A percentile compares a stretch with the other conserved stretches of the same genome.
Evolutionary conservation across 192 early-diverging fungal genomes (phyloP).

Genomic region (Entomortierella lignicola): DNA sequence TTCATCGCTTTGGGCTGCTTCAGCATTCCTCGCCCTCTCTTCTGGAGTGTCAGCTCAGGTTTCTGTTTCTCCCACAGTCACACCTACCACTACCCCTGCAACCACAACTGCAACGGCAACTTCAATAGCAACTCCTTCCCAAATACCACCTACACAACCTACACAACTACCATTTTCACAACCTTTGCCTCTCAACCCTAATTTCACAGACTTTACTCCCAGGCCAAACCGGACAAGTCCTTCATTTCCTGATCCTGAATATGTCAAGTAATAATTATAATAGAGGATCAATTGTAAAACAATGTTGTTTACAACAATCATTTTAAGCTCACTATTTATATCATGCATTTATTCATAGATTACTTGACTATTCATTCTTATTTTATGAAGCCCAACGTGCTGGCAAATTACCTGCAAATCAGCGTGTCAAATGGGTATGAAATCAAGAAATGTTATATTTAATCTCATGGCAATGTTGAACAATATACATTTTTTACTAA

Average conservation of each 20-base stretch:
- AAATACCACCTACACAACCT: not conserved
- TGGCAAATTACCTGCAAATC: constrained; percentile 61
- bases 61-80: not conserved
- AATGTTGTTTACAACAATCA: too few relatives aligned
- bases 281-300: too few relatives aligned
- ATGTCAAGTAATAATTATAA: constrained; percentile 54
- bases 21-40: not conserved
- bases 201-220: constrained; percentile 2
- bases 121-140: not conserved
- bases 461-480: too few relatives aligned
- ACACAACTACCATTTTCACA: not conserved
- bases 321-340: not conserved
- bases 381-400: constrained; percentile 70
- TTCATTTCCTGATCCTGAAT: constrained; percentile 45
- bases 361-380: constrained; percentile 59
- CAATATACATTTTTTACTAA: too few relatives aligned
- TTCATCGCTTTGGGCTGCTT: not conserved
- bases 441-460: not conserved
- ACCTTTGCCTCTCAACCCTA: constrained; percentile 14
- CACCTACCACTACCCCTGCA: not conserved
- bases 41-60: too few relatives aligned
- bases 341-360: not conserved
- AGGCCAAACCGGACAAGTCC: constrained; percentile 12
- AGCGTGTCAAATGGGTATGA: constrained; percentile 62
- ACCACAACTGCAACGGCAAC: not conserved